phyloP scores from a whole-genome alignment of 371 early-diverging fungal genomes.

The Mortierella sp. region DNA sequence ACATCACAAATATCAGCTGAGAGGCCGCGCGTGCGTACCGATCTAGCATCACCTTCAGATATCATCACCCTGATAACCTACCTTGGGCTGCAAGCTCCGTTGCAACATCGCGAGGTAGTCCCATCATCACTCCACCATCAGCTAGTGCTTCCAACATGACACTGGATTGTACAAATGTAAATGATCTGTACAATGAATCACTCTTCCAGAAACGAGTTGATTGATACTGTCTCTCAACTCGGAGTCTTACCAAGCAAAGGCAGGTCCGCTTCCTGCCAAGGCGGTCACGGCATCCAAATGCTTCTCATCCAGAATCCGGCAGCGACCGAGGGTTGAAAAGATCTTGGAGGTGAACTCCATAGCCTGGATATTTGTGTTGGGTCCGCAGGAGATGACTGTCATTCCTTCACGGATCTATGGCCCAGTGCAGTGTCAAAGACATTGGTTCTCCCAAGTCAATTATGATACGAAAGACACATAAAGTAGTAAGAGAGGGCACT shows the following conservation, averaged over 20 bases:
- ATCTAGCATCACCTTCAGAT: neutral
- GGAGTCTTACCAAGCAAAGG: constrained; percentile 64
- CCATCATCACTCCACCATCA: constrained; percentile 69
- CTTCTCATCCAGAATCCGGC: constrained; percentile 60
- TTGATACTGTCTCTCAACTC: too few species aligned
- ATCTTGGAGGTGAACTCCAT: constrained; percentile 55
- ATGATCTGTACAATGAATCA: neutral
- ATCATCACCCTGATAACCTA: constrained; percentile 4
- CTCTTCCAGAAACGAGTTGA: too few species aligned
- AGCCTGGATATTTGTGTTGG: constrained; percentile 38
- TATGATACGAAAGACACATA: neutral
- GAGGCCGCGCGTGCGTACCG: too few species aligned
- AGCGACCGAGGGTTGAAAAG: constrained; percentile 61
- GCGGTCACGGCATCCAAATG: constrained; percentile 66
- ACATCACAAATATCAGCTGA: too few species aligned
- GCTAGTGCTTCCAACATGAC: constrained; percentile 65
- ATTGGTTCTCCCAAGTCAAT: too few species aligned
- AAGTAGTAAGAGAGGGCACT: neutral
- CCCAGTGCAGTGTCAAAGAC: neutral
- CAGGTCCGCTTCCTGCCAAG: constrained; percentile 63
- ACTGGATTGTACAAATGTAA: too few species aligned
- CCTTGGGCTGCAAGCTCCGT: constrained; percentile 63
- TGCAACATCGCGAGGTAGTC: constrained; percentile 62
- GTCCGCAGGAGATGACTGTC: constrained; percentile 58
- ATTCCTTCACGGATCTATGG: constrained; percentile 62